phyloP scores from a whole-genome alignment of 371 early-diverging fungal species.

The Aphelidium insulamus region DNA sequence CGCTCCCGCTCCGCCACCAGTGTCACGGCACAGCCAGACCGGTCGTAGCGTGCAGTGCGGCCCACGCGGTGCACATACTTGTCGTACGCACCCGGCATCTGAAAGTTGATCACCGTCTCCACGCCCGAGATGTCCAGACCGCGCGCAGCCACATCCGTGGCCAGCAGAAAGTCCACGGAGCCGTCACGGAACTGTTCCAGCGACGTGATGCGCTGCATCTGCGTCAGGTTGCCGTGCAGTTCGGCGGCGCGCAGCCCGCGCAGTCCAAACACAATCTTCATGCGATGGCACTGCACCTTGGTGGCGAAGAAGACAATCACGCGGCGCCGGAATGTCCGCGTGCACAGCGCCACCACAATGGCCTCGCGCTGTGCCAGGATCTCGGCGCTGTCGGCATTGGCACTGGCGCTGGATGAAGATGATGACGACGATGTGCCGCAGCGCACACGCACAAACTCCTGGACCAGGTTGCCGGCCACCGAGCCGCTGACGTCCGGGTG shows the following conservation, averaged over 20 bases:
- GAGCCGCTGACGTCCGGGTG: slow-evolving; percentile 61
- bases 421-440: too few relatives aligned
- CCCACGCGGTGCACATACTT: slow-evolving; percentile 98
- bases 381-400: too few relatives aligned
- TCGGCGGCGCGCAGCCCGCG: slow-evolving; percentile 79
- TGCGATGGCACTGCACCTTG: slow-evolving; percentile 84
- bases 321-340: slow-evolving; percentile 45
- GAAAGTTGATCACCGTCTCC: slow-evolving; percentile 96
- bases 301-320: slow-evolving; percentile 79
- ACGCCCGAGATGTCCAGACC: slow-evolving; percentile 98
- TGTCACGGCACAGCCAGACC: slow-evolving; percentile 65
- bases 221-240: slow-evolving; percentile 94
- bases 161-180: slow-evolving; percentile 70
- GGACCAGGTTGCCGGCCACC: slow-evolving; percentile 51
- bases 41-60: slow-evolving; percentile 94
- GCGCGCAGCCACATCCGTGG: slow-evolving; percentile 98
- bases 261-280: slow-evolving; percentile 85
- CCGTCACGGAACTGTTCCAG: slow-evolving; percentile 76
- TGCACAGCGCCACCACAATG: slow-evolving; percentile 59
- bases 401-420: too few relatives aligned
- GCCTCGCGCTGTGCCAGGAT: slow-evolving; percentile 65
- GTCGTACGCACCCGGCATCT: slow-evolving; percentile 87
- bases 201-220: slow-evolving; percentile 77
- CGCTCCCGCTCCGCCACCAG: slow-evolving; percentile 81
- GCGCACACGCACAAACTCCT: slow-evolving; percentile 93